These are phyloP conservation scores for Yamadazyma phyllophila DNA, from an alignment of 805 yeast species.

Conservation along the genomic window DNA sequence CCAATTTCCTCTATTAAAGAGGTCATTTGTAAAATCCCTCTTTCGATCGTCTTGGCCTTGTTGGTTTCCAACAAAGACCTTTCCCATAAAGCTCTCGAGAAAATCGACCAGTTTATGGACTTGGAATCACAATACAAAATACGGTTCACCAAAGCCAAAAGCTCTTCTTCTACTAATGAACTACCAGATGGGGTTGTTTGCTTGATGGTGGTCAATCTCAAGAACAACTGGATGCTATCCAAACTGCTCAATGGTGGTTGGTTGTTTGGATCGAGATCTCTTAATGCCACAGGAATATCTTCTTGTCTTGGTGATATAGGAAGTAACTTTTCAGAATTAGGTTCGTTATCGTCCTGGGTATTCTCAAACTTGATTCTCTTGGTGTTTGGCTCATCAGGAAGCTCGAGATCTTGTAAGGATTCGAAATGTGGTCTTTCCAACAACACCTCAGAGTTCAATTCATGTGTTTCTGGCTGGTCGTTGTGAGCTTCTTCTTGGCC, in stretches of 20 bases:
- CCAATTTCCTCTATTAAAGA: conserved; percentile 88
- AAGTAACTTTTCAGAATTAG: conserved; percentile 37
- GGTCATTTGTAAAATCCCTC: conserved; percentile 92
- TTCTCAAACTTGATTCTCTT: conserved; percentile 43
- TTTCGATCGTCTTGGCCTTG: conserved; percentile 82
- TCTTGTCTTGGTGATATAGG: conserved; percentile 64
- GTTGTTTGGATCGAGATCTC: conserved; percentile 67
- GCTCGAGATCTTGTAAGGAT: conserved; percentile 47
- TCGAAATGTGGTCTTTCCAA: conserved; percentile 75
- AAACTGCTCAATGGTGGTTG: conserved; percentile 72
- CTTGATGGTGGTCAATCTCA: conserved; percentile 61
- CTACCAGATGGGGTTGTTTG: conserved; percentile 72
- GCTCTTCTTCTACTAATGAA: conserved; percentile 74
- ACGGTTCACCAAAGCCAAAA: conserved; percentile 73
- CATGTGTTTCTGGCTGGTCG: conserved; percentile 51
- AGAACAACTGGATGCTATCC: conserved; percentile 72
- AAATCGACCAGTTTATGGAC: conserved; percentile 69
- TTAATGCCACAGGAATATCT: conserved; percentile 57
- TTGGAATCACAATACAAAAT: conserved; percentile 48
- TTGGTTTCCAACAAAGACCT: conserved; percentile 80
- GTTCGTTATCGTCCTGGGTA: conserved; percentile 21
- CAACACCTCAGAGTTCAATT: conserved; percentile 71
- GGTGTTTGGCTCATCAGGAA: conserved; percentile 31
- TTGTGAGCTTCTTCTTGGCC: conserved; percentile 12
- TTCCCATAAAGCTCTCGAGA: conserved; percentile 83